Evolutionary conservation across 495 filamentous ascomycete species (phyloP).

Genomic region (Aspergillus nidulans): DNA sequence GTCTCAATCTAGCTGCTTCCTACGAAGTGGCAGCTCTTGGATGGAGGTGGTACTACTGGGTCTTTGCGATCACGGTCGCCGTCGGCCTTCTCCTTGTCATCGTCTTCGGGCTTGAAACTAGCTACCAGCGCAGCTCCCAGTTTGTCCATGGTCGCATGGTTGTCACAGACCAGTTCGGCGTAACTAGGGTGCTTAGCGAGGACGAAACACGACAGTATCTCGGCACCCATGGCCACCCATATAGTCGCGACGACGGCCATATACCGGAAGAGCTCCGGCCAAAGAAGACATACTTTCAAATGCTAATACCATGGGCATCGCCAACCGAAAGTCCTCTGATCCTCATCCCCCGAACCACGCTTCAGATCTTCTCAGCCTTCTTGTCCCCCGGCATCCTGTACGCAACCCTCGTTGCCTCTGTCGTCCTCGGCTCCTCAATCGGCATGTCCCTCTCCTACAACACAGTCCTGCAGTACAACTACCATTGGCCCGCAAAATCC

Average conservation of each 20-base stretch:
- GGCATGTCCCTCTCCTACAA: constrained; percentile 35
- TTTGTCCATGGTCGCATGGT: constrained; percentile 25
- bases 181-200: constrained; percentile 24
- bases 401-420: constrained; percentile 29
- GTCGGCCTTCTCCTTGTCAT: constrained; percentile 28
- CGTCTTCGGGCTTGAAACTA: constrained; percentile 29
- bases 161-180: constrained; percentile 35
- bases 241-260: constrained; percentile 1
- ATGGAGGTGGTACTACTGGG: constrained; percentile 41
- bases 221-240: background rate
- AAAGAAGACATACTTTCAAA: constrained; percentile 30
- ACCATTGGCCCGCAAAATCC: constrained; percentile 26
- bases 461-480: constrained; percentile 28
- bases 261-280: constrained; percentile 10
- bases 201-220: constrained; percentile 3
- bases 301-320: constrained; percentile 22
- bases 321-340: constrained; percentile 10
- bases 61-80: constrained; percentile 28
- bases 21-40: constrained; percentile 30
- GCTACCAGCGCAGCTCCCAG: constrained; percentile 22
- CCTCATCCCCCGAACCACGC: constrained; percentile 20
- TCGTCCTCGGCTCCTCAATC: constrained; percentile 30
- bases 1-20: constrained; percentile 27
- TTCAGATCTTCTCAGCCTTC: constrained; percentile 32
- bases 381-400: constrained; percentile 36